Evolutionary conservation across 176 grass and related monocot genomes (phyloP), one percentile per base, ranked within the genome.

Genomic region (Alloteropsis semialata): DNA sequence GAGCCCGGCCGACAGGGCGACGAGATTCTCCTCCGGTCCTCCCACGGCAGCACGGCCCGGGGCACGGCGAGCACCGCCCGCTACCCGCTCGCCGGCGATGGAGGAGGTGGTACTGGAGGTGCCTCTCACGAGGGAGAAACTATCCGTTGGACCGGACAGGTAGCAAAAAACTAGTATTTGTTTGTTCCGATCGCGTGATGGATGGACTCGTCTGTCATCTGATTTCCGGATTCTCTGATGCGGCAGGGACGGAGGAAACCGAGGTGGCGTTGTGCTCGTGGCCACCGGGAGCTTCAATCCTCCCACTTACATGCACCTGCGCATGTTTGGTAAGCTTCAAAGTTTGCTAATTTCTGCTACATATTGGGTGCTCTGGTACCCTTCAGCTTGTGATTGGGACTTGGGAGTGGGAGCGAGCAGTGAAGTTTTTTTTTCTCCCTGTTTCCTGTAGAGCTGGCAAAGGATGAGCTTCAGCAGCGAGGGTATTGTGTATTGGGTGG

Each of bases 221-320:
- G 24, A 83, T 61, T 76, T 19, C 79, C 30, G 45, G 42, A 74
- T 89, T 56, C 21, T 34, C 46, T 79, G 78, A 56, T 70, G 66
- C 36, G 36, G 44, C 21, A 79, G 88, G 60, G 64, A 81, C 82
- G 76, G 54, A 78, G 90, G 72, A 7, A 42, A 2, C 13, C 78
- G 81, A 49, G 84, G 22, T 9, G 58, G 42, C 29, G 87, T 75
- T 13, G 87, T 93, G 82, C 78, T 98, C 72, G 89, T 98, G 54
- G 81, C 87, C 84, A 85, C 79, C 2, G 92, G 96, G 42, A 95
- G 96, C 71, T 98, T 98, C 89, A 98, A 95, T 45, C 96, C 92
- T 12, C 91, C 91, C 37, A 98, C 96, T 33, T 95, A 93, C 76
- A 98, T 98, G 96, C 96, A 98, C 85, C 76, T 98, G 25, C 78